A percentile compares a stretch with the other conserved stretches of the same genome.
phyloP scores from a whole-genome alignment of 2,329 filamentous ascomycete genomes.

The Colletotrichum filicis region DNA sequence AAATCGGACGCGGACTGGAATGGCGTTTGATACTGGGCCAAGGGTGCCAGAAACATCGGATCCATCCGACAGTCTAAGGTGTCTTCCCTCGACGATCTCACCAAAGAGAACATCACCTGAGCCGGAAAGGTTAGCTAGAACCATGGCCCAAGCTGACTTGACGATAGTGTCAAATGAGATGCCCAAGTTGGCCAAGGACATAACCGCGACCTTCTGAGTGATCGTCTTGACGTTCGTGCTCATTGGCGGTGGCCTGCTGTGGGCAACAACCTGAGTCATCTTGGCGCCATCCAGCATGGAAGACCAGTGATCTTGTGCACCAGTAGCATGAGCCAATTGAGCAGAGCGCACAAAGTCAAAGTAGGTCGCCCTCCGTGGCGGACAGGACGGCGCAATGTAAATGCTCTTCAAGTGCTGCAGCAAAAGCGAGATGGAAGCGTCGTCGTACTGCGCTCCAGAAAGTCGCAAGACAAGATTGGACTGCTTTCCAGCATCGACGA shows the following conservation, averaged over 20 bases:
- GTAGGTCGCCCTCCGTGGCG: slow-evolving; percentile 53
- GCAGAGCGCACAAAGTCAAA: slow-evolving; percentile 59
- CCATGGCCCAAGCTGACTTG: slow-evolving; percentile 68
- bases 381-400: slow-evolving; percentile 50
- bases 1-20: slow-evolving; percentile 61
- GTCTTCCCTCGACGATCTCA: slow-evolving; percentile 61
- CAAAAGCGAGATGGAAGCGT: slow-evolving; percentile 55
- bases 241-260: slow-evolving; percentile 52
- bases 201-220: slow-evolving; percentile 51
- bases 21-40: slow-evolving; percentile 58
- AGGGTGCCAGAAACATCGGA: slow-evolving; percentile 67
- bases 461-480: slow-evolving; percentile 60
- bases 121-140: slow-evolving; percentile 61
- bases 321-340: slow-evolving; percentile 47
- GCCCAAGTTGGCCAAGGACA: slow-evolving; percentile 53
- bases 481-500: slow-evolving; percentile 59
- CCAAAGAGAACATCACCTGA: slow-evolving; percentile 66
- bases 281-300: slow-evolving; percentile 54
- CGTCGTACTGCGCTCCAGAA: slow-evolving; percentile 61
- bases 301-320: slow-evolving; percentile 58
- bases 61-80: slow-evolving; percentile 51
- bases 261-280: slow-evolving; percentile 58
- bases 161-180: slow-evolving; percentile 64
- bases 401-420: slow-evolving; percentile 60
- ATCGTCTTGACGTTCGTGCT: slow-evolving; percentile 53